Conservation (phyloP, 1,284 basidiomycete genomes). For the Ganoderma multipileum region DNA sequence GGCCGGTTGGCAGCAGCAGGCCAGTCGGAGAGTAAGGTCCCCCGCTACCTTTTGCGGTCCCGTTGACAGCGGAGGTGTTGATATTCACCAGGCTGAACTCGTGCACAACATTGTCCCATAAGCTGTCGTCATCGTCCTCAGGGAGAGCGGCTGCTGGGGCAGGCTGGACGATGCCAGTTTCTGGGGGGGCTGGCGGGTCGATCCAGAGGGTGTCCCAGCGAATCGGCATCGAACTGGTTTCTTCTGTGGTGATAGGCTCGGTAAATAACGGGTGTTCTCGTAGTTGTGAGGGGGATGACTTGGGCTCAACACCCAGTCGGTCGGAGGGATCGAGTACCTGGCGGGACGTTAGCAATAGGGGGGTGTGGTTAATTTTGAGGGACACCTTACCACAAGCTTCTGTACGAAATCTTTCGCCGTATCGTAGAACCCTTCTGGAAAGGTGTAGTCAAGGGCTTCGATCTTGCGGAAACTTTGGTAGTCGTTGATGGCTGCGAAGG, state of each 20-base stretch:
- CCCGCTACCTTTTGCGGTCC: neutral
- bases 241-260: neutral
- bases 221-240: constrained; percentile 1
- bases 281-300: constrained; percentile 27
- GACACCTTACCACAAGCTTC: constrained; percentile 17
- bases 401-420: constrained; percentile 24
- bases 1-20: neutral
- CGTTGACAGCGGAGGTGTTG: constrained; percentile 5
- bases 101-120: constrained; percentile 30
- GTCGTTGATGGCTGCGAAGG: constrained; percentile 29
- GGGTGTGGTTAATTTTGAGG: neutral
- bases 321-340: constrained; percentile 29
- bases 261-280: constrained; percentile 27
- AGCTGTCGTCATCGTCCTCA: constrained; percentile 15
- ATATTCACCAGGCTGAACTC: constrained; percentile 27
- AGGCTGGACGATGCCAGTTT: constrained; percentile 27
- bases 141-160: neutral
- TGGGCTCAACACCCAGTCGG: constrained; percentile 27
- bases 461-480: constrained; percentile 33
- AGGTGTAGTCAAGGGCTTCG: constrained; percentile 27
- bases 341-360: neutral
- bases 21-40: constrained; percentile 10
- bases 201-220: constrained; percentile 30
- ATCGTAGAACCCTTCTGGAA: constrained; percentile 26
- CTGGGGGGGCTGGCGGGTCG: constrained; percentile 19